Percentiles rank a stretch among this genome's conserved stretches.
These are phyloP conservation scores for Dendryphion nanum DNA, from an alignment of 2,329 filamentous ascomycete genomes.

Conservation along the genomic window DNA sequence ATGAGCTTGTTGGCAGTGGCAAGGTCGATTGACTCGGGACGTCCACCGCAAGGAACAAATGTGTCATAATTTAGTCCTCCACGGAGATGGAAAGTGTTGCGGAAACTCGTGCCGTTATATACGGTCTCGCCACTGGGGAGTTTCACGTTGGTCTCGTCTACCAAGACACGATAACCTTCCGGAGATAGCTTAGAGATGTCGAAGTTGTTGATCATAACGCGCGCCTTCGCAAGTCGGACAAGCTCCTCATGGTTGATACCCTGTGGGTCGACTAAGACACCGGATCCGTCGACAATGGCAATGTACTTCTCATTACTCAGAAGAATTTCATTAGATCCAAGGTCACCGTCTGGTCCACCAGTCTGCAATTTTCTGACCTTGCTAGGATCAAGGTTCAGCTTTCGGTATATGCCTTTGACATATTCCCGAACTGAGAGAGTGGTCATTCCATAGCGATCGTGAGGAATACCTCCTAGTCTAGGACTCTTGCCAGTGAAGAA, in stretches of 20 bases:
- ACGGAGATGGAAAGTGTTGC: conserved; percentile 94
- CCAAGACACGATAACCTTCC: conserved; percentile 85
- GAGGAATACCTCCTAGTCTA: conserved; percentile 91
- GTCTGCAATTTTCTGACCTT: conserved; percentile 94
- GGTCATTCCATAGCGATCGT: conserved; percentile 97
- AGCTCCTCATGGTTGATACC: conserved; percentile 85
- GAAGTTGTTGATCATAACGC: conserved; percentile 87
- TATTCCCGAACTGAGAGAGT: conserved; percentile 95
- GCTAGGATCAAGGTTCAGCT: conserved; percentile 83
- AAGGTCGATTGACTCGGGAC: conserved; percentile 94
- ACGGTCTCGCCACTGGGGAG: conserved; percentile 84
- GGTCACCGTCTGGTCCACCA: conserved; percentile 91
- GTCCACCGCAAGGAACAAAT: conserved; percentile 94
- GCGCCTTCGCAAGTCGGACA: conserved; percentile 76
- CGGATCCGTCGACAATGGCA: conserved; percentile 91
- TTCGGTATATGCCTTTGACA: conserved; percentile 94
- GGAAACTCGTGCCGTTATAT: conserved; percentile 90
- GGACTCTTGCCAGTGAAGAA: conserved; percentile 99
- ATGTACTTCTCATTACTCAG: conserved; percentile 95
- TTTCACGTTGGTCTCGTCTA: conserved; percentile 86
- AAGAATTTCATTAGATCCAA: conserved; percentile 96
- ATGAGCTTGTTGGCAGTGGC: conserved; percentile 85
- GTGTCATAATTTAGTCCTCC: conserved; percentile 71
- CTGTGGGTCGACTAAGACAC: conserved; percentile 89
- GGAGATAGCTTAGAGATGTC: conserved; percentile 81